These are phyloP conservation scores for Amaranthus hypochondriacus DNA, from an alignment of 148 eudicot species.

Conservation along the genomic window DNA sequence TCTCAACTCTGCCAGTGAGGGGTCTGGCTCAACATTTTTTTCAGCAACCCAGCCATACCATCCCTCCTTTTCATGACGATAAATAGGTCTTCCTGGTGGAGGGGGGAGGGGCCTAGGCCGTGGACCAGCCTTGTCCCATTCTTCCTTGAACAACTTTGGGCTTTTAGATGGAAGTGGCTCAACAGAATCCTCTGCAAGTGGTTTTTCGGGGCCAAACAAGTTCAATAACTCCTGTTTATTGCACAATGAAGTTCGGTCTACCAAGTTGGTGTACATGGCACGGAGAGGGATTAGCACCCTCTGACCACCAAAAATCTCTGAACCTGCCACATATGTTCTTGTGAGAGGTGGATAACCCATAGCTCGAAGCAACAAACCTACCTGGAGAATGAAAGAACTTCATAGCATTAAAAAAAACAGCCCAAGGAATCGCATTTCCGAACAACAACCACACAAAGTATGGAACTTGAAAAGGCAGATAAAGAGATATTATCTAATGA, in stretches of 20 bases:
- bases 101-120: constrained; percentile 98
- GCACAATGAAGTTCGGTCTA: constrained; percentile 84
- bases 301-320: constrained; percentile 95
- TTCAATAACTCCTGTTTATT: constrained; percentile 61
- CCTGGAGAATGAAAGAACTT: constrained; percentile 41
- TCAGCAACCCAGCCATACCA: constrained; percentile 97
- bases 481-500: neutral
- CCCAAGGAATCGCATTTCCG: neutral
- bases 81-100: constrained; percentile 85
- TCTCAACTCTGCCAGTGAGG: constrained; percentile 50
- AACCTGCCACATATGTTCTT: constrained; percentile 82
- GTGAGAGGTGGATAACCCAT: constrained; percentile 91
- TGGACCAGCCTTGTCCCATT: constrained; percentile 94
- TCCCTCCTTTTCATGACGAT: constrained; percentile 90
- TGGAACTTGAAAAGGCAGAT: neutral
- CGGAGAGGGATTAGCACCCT: constrained; percentile 80
- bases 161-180: constrained; percentile 52
- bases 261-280: constrained; percentile 82
- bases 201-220: constrained; percentile 65
- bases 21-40: constrained; percentile 78
- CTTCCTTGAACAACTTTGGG: constrained; percentile 52
- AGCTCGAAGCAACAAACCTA: constrained; percentile 87
- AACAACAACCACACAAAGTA: neutral
- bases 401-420: neutral
- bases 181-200: constrained; percentile 39